These are phyloP conservation scores for Pochonia chlamydosporia DNA, from an alignment of 2,329 filamentous ascomycete species.

Conservation along the genomic window DNA sequence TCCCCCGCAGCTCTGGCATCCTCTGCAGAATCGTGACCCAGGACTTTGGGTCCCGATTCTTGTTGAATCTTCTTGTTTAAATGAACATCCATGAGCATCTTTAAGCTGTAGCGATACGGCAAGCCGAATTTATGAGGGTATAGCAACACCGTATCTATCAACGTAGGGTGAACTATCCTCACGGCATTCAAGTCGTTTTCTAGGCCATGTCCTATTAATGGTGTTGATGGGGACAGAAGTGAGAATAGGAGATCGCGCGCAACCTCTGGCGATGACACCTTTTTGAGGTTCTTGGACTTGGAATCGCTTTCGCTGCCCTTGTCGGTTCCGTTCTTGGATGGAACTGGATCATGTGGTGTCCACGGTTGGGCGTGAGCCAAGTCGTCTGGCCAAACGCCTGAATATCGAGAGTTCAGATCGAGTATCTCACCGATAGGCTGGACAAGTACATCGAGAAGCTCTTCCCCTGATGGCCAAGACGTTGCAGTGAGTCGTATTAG, in stretches of 20 bases:
- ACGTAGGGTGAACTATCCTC: constrained; percentile 75
- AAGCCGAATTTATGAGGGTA: constrained; percentile 75
- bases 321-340: constrained; percentile 17
- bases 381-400: constrained; percentile 76
- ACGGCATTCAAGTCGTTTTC: constrained; percentile 91
- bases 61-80: constrained; percentile 76
- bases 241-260: constrained; percentile 75
- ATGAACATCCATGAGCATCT: constrained; percentile 62
- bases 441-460: constrained; percentile 79
- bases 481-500: constrained; percentile 85
- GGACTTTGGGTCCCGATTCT: constrained; percentile 41
- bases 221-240: constrained; percentile 68
- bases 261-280: constrained; percentile 67
- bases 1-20: constrained; percentile 88
- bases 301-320: constrained; percentile 15
- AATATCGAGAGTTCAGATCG: constrained; percentile 89
- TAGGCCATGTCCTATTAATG: constrained; percentile 85
- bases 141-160: constrained; percentile 81
- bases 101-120: constrained; percentile 73
- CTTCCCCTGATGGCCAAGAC: constrained; percentile 73
- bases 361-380: constrained; percentile 63
- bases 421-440: constrained; percentile 76
- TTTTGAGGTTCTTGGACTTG: constrained; percentile 46
- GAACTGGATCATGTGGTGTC: constrained; percentile 20
- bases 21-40: constrained; percentile 87